Percentiles rank a stretch among this genome's conserved stretches.
phyloP scores from a whole-genome alignment of 139 green algal genomes.

The Microglena sp. region DNA sequence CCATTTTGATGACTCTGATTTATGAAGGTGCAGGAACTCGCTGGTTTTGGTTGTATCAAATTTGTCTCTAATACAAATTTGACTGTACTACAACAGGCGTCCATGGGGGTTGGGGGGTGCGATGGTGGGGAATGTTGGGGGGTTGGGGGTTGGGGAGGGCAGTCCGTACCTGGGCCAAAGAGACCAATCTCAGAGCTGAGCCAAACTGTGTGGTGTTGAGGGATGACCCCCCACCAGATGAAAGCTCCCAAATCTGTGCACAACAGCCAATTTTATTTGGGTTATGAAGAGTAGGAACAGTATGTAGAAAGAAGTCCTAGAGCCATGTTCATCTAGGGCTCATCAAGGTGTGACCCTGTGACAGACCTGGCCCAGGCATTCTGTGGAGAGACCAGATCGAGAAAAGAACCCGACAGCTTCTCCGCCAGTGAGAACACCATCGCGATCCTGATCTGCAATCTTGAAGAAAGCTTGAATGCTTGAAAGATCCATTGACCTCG shows the following conservation, averaged over 20 bases:
- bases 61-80: no score
- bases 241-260: conserved; percentile 81
- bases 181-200: conserved; percentile 66
- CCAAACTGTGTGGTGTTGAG: conserved; percentile 73
- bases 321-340: no score
- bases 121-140: no score
- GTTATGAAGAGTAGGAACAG: no score
- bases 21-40: no score
- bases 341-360: no score
- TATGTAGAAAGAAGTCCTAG: no score
- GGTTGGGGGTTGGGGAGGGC: no score
- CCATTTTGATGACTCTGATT: no score
- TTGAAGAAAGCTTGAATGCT: conserved; percentile 29
- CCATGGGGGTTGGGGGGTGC: no score
- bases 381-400: conserved; percentile 48
- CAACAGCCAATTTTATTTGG: not conserved
- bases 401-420: conserved; percentile 81
- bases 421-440: conserved; percentile 48
- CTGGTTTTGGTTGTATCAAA: no score
- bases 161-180: conserved; percentile 64
- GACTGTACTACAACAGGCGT: no score
- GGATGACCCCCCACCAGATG: conserved; percentile 48
- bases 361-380: conserved; percentile 1
- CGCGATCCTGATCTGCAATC: conserved; percentile 48
- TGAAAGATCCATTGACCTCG: not conserved